Percentiles rank a stretch among this genome's conserved stretches.
These are phyloP conservation scores for Penicillium egyptiacum DNA, from an alignment of 495 filamentous ascomycete species.

Conservation along the genomic window DNA sequence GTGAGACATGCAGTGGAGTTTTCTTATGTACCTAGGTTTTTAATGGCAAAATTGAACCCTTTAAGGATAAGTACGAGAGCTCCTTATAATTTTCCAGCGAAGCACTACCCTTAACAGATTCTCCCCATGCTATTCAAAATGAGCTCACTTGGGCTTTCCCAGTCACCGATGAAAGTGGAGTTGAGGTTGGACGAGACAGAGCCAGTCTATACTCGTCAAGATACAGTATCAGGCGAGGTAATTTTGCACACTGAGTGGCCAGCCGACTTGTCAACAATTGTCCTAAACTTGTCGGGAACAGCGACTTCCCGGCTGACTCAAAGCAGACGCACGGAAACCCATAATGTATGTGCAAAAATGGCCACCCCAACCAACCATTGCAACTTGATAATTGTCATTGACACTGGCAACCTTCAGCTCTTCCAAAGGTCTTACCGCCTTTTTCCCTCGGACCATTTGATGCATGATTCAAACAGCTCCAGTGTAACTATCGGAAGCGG, in stretches of 20 bases:
- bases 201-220: background rate
- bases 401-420: background rate
- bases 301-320: slow-evolving; percentile 5
- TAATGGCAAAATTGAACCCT: background rate
- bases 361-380: background rate
- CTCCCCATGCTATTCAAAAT: background rate
- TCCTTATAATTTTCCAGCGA: background rate
- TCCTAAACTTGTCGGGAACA: background rate
- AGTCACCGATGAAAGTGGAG: slow-evolving; percentile 1
- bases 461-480: background rate
- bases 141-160: background rate
- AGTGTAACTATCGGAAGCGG: slow-evolving; percentile 9
- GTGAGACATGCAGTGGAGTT: slow-evolving; percentile 4
- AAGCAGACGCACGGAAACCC: slow-evolving; percentile 1
- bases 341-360: background rate
- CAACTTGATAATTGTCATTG: background rate
- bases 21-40: background rate
- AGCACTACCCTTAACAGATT: background rate
- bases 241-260: background rate
- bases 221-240: slow-evolving; percentile 7
- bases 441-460: slow-evolving; percentile 1
- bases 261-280: slow-evolving; percentile 4
- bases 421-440: slow-evolving; percentile 1
- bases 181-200: background rate
- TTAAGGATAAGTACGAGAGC: background rate